Conservation (phyloP, 805 yeast species). For the Spathaspora passalidarum region DNA sequence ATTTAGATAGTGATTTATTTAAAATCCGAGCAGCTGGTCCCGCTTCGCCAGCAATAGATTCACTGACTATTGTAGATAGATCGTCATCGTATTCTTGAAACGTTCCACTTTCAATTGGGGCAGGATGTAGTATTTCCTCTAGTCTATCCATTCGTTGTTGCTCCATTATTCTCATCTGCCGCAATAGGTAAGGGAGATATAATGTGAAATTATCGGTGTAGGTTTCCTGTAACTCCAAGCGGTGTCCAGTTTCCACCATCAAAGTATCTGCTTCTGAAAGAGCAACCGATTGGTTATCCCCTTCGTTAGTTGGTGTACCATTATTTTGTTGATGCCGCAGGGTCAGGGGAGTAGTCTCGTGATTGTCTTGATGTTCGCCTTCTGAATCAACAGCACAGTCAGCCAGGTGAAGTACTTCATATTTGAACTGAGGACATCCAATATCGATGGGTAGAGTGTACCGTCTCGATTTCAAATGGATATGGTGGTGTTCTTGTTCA, state of each 20-base stretch:
- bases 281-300: constrained; percentile 8
- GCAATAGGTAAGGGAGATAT: constrained; percentile 37
- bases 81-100: constrained; percentile 14
- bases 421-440: neutral
- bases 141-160: neutral
- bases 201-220: constrained; percentile 35
- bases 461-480: neutral
- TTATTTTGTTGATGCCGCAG: neutral
- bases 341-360: neutral
- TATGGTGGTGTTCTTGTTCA: neutral
- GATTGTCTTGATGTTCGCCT: neutral
- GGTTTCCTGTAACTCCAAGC: constrained; percentile 33
- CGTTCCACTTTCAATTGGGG: neutral
- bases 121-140: neutral
- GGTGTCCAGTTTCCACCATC: constrained; percentile 16
- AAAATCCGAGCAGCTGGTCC: constrained; percentile 15
- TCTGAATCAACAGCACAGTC: neutral
- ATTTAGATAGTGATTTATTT: constrained; percentile 18
- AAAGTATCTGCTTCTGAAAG: constrained; percentile 40
- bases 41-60: constrained; percentile 8
- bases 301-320: neutral
- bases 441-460: constrained; percentile 5
- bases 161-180: constrained; percentile 22
- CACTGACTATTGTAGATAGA: constrained; percentile 19
- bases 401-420: constrained; percentile 3